Evolutionary conservation across 1,139 yeast genomes (phyloP), one percentile per base, ranked within the genome.

Genomic region (Pichia sp.): DNA sequence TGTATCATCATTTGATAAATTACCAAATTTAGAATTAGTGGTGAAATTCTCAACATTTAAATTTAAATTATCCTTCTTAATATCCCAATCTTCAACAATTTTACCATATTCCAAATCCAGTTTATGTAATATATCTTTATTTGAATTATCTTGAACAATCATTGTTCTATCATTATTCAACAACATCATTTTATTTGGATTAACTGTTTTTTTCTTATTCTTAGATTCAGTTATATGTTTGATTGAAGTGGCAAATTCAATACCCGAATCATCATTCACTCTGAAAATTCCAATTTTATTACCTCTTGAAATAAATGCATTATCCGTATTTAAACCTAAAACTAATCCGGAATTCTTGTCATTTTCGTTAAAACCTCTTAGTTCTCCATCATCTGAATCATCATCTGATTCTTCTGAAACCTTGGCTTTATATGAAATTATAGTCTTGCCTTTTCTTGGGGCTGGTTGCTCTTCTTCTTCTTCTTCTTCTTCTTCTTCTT

Each of bases 31-130:
- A 49, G 74, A 67, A 18, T 79, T 71, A 8, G 95, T 90, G 3
- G 83, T 85, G 63, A 79, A 83, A 34, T 77, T 72, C 22, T 72
- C 74, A 26, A 81, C 69, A 24, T 82, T 70, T 8, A 74, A 63
- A 20, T 65, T 60, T 22, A 60, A 58, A 32, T 67, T 71, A 35
- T 73, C 72, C 16, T 72, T 72, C 32, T 62, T 59, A 42, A 63
- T 41, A 22, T 55, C 49, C 95, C 95, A 88, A 63, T 86, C 94
- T 59, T 88, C 96, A 25, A 89, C 84, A 46, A 89, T 75, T 59
- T 81, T 72, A 8, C 96, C 96, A 49, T 80, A 75, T 58, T 77
- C 85, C 49, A 89, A 67, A 67, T 88, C 96, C 88, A 88, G 76
- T 56, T 79, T 76, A 66, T 75, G 86, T 43, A 88, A 65, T 34